Percentiles rank a stretch among this genome's conserved stretches.
Evolutionary conservation across 805 yeast genomes (phyloP).

Genomic region (Ogataea chonburiensis): DNA sequence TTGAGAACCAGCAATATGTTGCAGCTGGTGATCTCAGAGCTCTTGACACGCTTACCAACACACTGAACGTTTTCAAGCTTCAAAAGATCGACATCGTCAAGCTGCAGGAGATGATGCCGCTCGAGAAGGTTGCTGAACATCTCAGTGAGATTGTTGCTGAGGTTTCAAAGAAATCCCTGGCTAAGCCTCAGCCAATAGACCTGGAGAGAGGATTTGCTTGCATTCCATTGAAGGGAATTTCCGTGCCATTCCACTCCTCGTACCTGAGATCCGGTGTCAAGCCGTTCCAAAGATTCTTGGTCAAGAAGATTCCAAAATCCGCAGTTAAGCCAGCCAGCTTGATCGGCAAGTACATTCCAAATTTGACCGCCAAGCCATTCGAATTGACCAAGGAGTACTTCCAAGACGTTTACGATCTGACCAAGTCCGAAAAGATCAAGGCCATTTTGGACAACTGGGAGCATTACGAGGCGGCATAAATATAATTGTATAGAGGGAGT

Average conservation of each 20-base stretch:
- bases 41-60: conserved; percentile 88
- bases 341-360: conserved; percentile 95
- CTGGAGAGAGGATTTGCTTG: conserved; percentile 98
- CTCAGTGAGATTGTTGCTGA: conserved; percentile 84
- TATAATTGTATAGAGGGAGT: conserved; percentile 29
- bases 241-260: conserved; percentile 99
- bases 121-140: conserved; percentile 88
- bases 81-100: conserved; percentile 93
- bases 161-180: conserved; percentile 74
- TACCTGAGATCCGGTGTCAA: conserved; percentile 97
- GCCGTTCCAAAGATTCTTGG: conserved; percentile 97
- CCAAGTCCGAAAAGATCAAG: conserved; percentile 89
- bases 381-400: conserved; percentile 95
- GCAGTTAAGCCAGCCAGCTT: conserved; percentile 94
- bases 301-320: conserved; percentile 91
- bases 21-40: conserved; percentile 98
- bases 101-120: conserved; percentile 74
- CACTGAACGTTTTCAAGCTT: conserved; percentile 86
- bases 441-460: conserved; percentile 95
- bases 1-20: conserved; percentile 97
- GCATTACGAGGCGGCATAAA: conserved; percentile 57
- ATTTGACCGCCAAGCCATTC: conserved; percentile 97
- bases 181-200: conserved; percentile 95
- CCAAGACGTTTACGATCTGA: conserved; percentile 90
- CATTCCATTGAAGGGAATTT: conserved; percentile 96